A percentile compares a stretch with the other conserved stretches of the same genome.
These are phyloP conservation scores for Furcasterigmium furcatum DNA, from an alignment of 2,329 filamentous ascomycete genomes.

Conservation along the genomic window DNA sequence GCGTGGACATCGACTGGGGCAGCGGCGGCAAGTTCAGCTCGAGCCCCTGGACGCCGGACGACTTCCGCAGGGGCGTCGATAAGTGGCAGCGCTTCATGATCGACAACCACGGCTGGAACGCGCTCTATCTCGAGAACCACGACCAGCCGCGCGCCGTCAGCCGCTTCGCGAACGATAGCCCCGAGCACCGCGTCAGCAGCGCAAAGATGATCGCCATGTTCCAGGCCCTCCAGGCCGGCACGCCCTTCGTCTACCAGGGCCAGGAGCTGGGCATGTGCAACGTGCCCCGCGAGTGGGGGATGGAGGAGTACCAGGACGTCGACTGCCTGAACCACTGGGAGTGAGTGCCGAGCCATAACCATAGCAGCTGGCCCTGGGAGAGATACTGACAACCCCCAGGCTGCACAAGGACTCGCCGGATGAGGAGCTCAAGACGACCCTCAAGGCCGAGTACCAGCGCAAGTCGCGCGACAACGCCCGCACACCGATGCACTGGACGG, in stretches of 20 bases:
- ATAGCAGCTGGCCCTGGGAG: background rate
- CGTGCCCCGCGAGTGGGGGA: conserved; percentile 55
- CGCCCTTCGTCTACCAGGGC: conserved; percentile 67
- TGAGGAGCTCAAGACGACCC: conserved; percentile 30
- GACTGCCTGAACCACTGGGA: conserved; percentile 52
- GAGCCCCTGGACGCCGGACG: conserved; percentile 41
- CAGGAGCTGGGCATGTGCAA: conserved; percentile 68
- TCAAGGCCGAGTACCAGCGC: conserved; percentile 45
- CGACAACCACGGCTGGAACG: conserved; percentile 60
- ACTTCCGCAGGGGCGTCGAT: conserved; percentile 48
- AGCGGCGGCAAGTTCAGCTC: conserved; percentile 38
- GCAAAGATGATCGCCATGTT: conserved; percentile 60
- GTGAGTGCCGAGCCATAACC: too few species aligned
- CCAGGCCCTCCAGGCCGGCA: conserved; percentile 56
- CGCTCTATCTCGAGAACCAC: conserved; percentile 64
- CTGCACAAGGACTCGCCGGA: conserved; percentile 33
- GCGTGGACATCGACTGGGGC: conserved; percentile 47
- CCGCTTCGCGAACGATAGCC: conserved; percentile 48
- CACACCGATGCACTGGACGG: conserved; percentile 70
- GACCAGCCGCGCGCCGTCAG: conserved; percentile 61
- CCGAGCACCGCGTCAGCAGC: conserved; percentile 42
- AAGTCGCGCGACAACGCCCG: conserved; percentile 68
- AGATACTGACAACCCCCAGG: conserved; percentile 16
- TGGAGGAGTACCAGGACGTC: conserved; percentile 68
- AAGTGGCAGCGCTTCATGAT: conserved; percentile 61